Percentiles rank a stretch among this genome's conserved stretches.
phyloP scores from a whole-genome alignment of 441 rosid genomes.

The Monsonia emarginata region DNA sequence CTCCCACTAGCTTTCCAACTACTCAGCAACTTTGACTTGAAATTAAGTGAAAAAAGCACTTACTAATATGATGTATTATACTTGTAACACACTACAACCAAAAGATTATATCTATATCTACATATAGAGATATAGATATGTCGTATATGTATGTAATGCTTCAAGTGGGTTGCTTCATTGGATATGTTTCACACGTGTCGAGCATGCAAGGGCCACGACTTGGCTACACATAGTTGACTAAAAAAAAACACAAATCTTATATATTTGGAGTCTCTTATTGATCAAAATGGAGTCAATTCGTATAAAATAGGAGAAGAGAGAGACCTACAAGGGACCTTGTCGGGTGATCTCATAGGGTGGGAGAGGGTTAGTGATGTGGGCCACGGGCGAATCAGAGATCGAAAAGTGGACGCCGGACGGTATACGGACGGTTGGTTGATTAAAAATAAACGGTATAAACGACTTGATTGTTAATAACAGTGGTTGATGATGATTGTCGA shows the following conservation, averaged over 20 bases:
- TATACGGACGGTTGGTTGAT: no score
- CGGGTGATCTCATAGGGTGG: slow-evolving; percentile 18
- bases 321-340: slow-evolving; percentile 24
- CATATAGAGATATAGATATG: no score
- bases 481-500: slow-evolving; percentile 15
- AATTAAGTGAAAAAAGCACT: background rate
- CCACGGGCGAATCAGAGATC: slow-evolving; percentile 5
- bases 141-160: background rate
- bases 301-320: slow-evolving; percentile 12
- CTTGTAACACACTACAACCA: background rate
- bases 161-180: background rate
- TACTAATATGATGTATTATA: slow-evolving; percentile 9
- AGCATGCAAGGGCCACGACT: slow-evolving; percentile 27
- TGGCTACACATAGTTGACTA: slow-evolving; percentile 23
- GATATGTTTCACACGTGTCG: slow-evolving; percentile 21
- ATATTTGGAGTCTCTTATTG: slow-evolving; percentile 8
- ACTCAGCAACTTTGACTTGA: slow-evolving; percentile 30
- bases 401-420: slow-evolving; percentile 26
- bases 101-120: background rate
- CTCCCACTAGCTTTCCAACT: slow-evolving; percentile 30
- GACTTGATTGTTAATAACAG: background rate
- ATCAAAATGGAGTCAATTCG: slow-evolving; percentile 11
- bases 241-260: background rate
- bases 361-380: slow-evolving; percentile 16
- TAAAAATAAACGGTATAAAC: no score